Conservation (phyloP, 208 protist species). For the Acanthamoeba royreba region DNA sequence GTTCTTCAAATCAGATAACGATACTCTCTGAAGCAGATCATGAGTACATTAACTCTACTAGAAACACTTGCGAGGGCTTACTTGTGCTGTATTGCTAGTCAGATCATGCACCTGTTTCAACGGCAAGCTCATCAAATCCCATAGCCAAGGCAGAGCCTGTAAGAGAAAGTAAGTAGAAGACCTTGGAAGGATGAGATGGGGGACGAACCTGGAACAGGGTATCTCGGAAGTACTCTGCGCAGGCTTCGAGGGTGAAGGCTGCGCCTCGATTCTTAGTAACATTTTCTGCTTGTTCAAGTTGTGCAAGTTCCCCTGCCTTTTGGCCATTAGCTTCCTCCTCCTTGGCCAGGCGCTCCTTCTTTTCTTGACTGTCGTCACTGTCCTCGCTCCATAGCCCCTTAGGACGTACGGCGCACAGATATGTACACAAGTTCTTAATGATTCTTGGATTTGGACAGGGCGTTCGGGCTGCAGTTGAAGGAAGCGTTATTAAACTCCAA, state of each 20-base stretch:
- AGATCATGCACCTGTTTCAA: background rate
- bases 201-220: background rate
- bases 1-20: background rate
- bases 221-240: background rate
- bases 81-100: background rate
- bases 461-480: background rate
- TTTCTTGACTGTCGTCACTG: background rate
- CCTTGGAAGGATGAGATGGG: too few relatives aligned
- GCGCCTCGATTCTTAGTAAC: background rate
- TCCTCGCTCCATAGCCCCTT: background rate
- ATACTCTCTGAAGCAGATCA: background rate
- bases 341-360: background rate
- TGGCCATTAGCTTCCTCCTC: background rate
- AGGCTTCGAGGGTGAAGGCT: background rate
- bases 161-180: too few relatives aligned
- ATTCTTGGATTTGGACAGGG: background rate
- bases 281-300: background rate
- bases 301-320: background rate
- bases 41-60: background rate
- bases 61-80: background rate
- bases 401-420: background rate
- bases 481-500: background rate
- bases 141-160: background rate
- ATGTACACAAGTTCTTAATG: constrained; percentile 8
- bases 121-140: background rate